Percentiles rank a stretch among this genome's conserved stretches.
Evolutionary conservation across 768 basidiomycete species (phyloP).

Genomic region (Leccinum longicurvipes): DNA sequence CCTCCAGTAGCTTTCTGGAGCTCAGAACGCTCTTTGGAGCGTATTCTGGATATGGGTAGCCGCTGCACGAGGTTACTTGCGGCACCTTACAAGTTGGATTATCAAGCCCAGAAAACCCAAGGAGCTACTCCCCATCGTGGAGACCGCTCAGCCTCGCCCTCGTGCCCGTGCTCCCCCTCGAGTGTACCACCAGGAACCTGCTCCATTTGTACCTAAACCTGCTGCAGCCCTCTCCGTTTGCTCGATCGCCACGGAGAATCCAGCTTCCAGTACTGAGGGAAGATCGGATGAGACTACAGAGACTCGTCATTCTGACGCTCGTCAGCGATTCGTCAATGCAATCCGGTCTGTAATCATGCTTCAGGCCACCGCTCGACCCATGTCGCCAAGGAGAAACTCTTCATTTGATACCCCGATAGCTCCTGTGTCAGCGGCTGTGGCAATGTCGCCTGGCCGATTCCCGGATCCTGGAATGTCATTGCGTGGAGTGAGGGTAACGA

Average conservation of each 20-base stretch:
- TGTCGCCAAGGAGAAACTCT: slow-evolving; percentile 31
- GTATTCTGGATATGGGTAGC: too few species aligned
- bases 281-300: slow-evolving; percentile 26
- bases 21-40: too few species aligned
- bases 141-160: slow-evolving; percentile 18
- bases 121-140: slow-evolving; percentile 23
- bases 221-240: slow-evolving; percentile 25
- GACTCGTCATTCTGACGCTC: slow-evolving; percentile 28
- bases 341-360: slow-evolving; percentile 48
- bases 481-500: slow-evolving; percentile 39
- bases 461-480: slow-evolving; percentile 35
- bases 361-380: slow-evolving; percentile 31
- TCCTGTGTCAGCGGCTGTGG: slow-evolving; percentile 16
- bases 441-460: slow-evolving; percentile 31
- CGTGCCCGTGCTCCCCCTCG: slow-evolving; percentile 11
- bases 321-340: slow-evolving; percentile 39
- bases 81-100: slow-evolving; percentile 24
- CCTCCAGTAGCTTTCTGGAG: too few species aligned
- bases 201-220: slow-evolving; percentile 14
- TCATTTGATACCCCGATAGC: slow-evolving; percentile 27
- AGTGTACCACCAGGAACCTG: slow-evolving; percentile 24
- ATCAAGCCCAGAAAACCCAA: slow-evolving; percentile 20
- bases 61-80: slow-evolving; percentile 22
- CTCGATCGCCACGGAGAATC: slow-evolving; percentile 27
- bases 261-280: slow-evolving; percentile 25